phyloP scores from a whole-genome alignment of 805 yeast species.

The Nakazawaea pomicola region DNA sequence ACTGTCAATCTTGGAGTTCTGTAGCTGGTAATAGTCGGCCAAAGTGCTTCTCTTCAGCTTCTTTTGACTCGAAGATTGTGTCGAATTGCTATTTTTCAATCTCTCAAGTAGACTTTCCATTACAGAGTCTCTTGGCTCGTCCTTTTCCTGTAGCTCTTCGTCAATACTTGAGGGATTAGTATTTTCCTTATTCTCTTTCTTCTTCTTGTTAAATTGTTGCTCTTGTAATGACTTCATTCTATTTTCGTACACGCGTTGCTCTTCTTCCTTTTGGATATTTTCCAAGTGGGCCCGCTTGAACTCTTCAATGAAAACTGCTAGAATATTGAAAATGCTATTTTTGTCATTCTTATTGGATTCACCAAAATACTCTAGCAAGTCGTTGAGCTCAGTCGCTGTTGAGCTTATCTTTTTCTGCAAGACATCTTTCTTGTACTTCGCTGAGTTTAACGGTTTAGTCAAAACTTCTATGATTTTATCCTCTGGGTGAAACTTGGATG shows the following conservation, averaged over 20 bases:
- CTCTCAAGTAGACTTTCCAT: slow-evolving; percentile 10
- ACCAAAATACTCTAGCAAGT: slow-evolving; percentile 81
- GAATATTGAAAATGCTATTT: slow-evolving; percentile 68
- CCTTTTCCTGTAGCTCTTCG: too few relatives aligned
- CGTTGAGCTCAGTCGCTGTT: slow-evolving; percentile 60
- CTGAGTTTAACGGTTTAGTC: slow-evolving; percentile 62
- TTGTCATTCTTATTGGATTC: slow-evolving; percentile 69
- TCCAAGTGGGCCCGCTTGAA: slow-evolving; percentile 78
- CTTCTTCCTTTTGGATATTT: slow-evolving; percentile 78
- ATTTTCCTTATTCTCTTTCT: slow-evolving; percentile 8
- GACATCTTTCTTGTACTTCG: slow-evolving; percentile 62
- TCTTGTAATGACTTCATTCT: slow-evolving; percentile 59
- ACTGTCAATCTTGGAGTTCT: slow-evolving; percentile 1
- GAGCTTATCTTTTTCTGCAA: slow-evolving; percentile 59
- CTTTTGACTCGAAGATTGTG: not conserved
- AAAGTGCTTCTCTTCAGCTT: slow-evolving; percentile 11
- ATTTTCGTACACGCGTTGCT: slow-evolving; percentile 68
- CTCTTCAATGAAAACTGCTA: slow-evolving; percentile 73
- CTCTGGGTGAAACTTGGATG: slow-evolving; percentile 72
- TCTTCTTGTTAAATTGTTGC: slow-evolving; percentile 1
- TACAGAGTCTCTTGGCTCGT: not conserved
- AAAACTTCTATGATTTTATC: slow-evolving; percentile 53
- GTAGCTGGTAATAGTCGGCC: slow-evolving; percentile 10
- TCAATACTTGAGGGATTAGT: not conserved
- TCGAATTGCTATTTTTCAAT: slow-evolving; percentile 1